These are phyloP conservation scores for Pleurotus sapidus DNA, from an alignment of 768 basidiomycete species.

Conservation along the genomic window DNA sequence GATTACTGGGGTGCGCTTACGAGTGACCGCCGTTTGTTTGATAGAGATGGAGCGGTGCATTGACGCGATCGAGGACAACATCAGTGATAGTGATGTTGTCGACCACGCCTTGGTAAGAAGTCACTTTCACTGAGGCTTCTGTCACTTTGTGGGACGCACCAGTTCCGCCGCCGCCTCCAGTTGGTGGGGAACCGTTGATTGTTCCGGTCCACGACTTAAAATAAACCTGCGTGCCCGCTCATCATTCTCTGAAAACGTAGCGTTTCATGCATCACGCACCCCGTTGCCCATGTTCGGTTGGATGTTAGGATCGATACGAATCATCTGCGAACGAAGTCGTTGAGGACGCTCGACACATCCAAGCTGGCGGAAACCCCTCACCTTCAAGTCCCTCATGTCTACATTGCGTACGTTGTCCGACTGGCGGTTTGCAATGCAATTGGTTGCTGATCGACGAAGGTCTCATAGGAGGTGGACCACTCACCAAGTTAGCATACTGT, in stretches of 20 bases:
- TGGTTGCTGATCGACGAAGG: background rate
- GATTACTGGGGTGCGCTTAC: constrained; percentile 21
- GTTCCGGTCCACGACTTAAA: constrained; percentile 56
- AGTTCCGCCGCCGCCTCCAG: constrained; percentile 52
- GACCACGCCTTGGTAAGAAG: constrained; percentile 32
- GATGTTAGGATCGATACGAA: constrained; percentile 41
- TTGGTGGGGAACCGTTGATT: constrained; percentile 50
- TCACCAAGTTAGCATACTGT: constrained; percentile 51
- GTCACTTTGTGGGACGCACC: constrained; percentile 24
- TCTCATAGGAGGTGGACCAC: constrained; percentile 1
- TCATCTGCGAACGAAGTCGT: constrained; percentile 28
- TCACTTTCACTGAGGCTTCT: background rate
- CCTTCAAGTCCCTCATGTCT: constrained; percentile 43
- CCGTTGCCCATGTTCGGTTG: constrained; percentile 59
- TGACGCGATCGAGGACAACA: constrained; percentile 45
- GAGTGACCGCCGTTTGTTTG: constrained; percentile 50
- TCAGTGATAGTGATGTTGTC: constrained; percentile 40
- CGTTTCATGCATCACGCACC: constrained; percentile 22
- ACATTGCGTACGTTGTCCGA: constrained; percentile 55
- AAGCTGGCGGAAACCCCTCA: constrained; percentile 14
- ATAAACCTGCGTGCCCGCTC: constrained; percentile 35
- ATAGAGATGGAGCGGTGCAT: constrained; percentile 42
- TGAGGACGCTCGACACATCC: no score
- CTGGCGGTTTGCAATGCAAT: constrained; percentile 22
- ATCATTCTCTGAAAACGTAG: background rate